These are phyloP conservation scores for Opeltia flavorubescens DNA, from an alignment of 495 filamentous ascomycete genomes.

Conservation along the genomic window DNA sequence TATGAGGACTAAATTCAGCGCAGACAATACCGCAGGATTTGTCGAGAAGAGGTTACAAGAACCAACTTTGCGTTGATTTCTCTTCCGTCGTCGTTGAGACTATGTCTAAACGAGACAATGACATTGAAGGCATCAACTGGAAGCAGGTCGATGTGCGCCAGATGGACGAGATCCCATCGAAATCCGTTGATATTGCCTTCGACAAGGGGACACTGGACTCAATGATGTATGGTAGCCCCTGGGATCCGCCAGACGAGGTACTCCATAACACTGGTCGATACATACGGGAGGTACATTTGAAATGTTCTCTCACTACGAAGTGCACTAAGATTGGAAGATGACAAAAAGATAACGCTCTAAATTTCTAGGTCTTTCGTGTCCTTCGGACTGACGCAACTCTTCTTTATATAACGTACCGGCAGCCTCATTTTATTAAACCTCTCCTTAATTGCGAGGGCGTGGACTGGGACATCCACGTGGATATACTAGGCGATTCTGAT, in stretches of 20 bases:
- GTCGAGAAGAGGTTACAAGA: constrained; percentile 29
- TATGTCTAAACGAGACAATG: constrained; percentile 31
- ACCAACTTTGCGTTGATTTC: constrained; percentile 46
- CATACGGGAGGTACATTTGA: constrained; percentile 31
- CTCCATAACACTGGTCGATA: constrained; percentile 35
- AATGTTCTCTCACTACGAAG: not conserved
- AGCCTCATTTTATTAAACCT: constrained; percentile 45
- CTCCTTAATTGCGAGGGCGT: constrained; percentile 29
- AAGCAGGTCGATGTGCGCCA: constrained; percentile 36
- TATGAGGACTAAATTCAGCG: constrained; percentile 5
- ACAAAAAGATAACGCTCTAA: constrained; percentile 9
- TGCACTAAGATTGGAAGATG: too few relatives aligned
- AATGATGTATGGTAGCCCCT: constrained; percentile 43
- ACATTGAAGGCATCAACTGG: constrained; percentile 30
- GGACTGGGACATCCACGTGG: constrained; percentile 27
- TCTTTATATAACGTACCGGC: constrained; percentile 44
- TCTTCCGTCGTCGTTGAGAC: constrained; percentile 34
- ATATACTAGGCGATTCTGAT: constrained; percentile 23
- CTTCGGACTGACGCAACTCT: constrained; percentile 38
- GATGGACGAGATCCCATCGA: constrained; percentile 24
- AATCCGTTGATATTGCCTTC: constrained; percentile 39
- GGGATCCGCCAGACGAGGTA: constrained; percentile 41
- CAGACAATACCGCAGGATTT: constrained; percentile 39
- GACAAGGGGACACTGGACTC: constrained; percentile 50
- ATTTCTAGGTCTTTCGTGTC: constrained; percentile 32